phyloP scores from a whole-genome alignment of 2,329 filamentous ascomycete species.

The Fusarium oligoseptatum region DNA sequence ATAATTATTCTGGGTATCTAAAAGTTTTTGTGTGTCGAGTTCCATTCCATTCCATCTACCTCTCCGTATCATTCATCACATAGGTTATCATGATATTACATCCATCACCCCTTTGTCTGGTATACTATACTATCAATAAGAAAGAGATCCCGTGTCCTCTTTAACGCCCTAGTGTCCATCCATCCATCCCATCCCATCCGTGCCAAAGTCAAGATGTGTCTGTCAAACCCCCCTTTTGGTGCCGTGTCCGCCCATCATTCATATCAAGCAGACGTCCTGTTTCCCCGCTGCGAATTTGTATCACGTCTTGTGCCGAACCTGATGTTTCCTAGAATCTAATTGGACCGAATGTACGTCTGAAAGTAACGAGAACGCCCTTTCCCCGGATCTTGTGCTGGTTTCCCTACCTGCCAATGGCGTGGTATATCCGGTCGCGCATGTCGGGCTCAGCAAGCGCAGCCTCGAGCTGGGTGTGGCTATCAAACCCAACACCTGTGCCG shows the following conservation, averaged over 20 bases:
- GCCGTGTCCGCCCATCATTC: slow-evolving; percentile 5
- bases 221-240: neutral
- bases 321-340: neutral
- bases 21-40: neutral
- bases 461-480: slow-evolving; percentile 39
- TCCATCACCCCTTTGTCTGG: neutral
- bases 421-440: slow-evolving; percentile 41
- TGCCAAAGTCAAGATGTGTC: neutral
- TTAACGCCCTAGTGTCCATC: neutral
- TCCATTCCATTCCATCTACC: neutral
- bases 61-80: neutral
- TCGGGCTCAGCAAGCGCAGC: slow-evolving; percentile 40
- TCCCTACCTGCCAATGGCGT: slow-evolving; percentile 37
- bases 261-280: slow-evolving; percentile 15
- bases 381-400: neutral
- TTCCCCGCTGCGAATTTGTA: slow-evolving; percentile 8
- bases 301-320: neutral
- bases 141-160: neutral
- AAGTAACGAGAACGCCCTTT: neutral
- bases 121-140: neutral
- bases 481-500: slow-evolving; percentile 24
- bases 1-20: slow-evolving; percentile 21
- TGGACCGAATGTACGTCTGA: neutral
- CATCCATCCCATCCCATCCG: neutral
- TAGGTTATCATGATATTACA: neutral